phyloP scores from a whole-genome alignment of 805 yeast species.

The Candida dajiaensis region DNA sequence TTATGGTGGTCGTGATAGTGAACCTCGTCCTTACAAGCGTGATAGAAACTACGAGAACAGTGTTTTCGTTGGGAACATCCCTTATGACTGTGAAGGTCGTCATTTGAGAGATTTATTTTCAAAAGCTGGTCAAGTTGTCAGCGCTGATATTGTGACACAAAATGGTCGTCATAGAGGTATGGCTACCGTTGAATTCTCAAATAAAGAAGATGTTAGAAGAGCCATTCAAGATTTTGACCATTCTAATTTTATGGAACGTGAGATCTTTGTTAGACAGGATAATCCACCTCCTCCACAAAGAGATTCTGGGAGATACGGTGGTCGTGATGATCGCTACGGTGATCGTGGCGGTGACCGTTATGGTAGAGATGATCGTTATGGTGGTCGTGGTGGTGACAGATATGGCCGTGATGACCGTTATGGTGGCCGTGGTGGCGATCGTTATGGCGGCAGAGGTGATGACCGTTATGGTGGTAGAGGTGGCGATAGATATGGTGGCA shows the following conservation, averaged over 20 bases:
- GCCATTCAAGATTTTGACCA: conserved; percentile 72
- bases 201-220: conserved; percentile 54
- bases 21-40: conserved; percentile 27
- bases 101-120: conserved; percentile 56
- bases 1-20: conserved; percentile 10
- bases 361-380: conserved; percentile 9
- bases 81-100: conserved; percentile 54
- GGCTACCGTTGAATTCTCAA: conserved; percentile 84
- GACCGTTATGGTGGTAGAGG: conserved; percentile 8
- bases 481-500: conserved; percentile 7
- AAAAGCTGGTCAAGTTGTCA: conserved; percentile 57
- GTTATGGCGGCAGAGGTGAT: conserved; percentile 7
- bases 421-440: conserved; percentile 7
- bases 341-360: conserved; percentile 8
- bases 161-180: conserved; percentile 82
- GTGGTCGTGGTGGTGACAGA: conserved; percentile 9
- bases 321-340: conserved; percentile 8
- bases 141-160: conserved; percentile 77
- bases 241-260: conserved; percentile 61
- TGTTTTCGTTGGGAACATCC: conserved; percentile 68
- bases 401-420: conserved; percentile 4
- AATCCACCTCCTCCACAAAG: conserved; percentile 64
- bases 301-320: conserved; percentile 6
- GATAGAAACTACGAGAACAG: conserved; percentile 63
- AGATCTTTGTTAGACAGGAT: conserved; percentile 85